Conservation (phyloP, 768 basidiomycete species). For the Pulveroboletus sp. region DNA sequence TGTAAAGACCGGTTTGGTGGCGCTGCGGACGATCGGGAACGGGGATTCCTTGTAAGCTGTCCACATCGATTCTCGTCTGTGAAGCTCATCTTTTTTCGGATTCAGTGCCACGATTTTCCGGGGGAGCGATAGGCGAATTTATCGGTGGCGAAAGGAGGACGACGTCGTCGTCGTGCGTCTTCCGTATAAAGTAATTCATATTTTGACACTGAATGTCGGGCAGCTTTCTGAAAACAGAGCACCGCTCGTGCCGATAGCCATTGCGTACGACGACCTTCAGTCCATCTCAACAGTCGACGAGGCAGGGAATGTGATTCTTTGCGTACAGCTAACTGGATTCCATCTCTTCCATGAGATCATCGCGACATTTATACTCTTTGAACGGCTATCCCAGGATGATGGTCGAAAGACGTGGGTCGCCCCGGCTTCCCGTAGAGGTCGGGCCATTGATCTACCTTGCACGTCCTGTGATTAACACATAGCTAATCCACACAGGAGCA, state of each 20-base stretch:
- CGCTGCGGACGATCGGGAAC: not conserved
- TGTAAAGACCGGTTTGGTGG: slow-evolving; percentile 1
- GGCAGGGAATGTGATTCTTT: slow-evolving; percentile 1
- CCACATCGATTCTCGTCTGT: not conserved
- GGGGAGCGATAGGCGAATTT: slow-evolving; percentile 9
- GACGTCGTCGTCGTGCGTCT: slow-evolving; percentile 1
- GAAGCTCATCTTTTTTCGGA: not conserved
- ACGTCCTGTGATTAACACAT: not conserved
- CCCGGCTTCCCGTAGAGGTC: not conserved
- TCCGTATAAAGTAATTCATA: not conserved
- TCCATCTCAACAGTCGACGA: not conserved
- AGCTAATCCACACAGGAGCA: not conserved
- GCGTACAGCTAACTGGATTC: slow-evolving; percentile 16
- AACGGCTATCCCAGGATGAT: not conserved
- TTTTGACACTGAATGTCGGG: not conserved
- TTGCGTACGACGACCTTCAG: slow-evolving; percentile 1
- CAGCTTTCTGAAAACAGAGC: slow-evolving; percentile 5
- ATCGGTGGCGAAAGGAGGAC: slow-evolving; percentile 7
- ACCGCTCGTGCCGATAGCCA: slow-evolving; percentile 5
- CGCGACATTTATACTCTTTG: slow-evolving; percentile 14
- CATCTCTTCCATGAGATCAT: slow-evolving; percentile 18
- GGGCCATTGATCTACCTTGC: not conserved
- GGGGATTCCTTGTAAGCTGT: slow-evolving; percentile 1
- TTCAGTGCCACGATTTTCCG: slow-evolving; percentile 7
- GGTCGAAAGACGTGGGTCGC: not conserved